Conservation (phyloP, 352 stramenopile species). For the Thraustochytrium sp. region DNA sequence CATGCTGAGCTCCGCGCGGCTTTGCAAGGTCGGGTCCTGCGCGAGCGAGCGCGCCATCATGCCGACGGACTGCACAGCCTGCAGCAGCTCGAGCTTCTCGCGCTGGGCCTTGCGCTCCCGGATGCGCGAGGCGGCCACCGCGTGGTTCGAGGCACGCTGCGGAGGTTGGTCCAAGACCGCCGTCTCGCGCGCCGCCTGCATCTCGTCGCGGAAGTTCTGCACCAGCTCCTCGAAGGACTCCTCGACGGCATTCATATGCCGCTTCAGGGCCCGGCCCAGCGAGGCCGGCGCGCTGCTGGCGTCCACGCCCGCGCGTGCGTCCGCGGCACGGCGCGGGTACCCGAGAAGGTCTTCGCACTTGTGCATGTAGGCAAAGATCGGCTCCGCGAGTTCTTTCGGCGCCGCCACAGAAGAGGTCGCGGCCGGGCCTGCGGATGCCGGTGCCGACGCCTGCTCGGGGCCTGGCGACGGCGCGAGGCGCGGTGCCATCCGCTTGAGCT, state of each 20-base stretch:
- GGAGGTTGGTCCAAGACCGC: neutral
- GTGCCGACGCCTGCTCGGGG: neutral
- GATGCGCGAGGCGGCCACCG: neutral
- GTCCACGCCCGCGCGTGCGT: neutral
- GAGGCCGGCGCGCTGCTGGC: neutral
- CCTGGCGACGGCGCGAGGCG: neutral
- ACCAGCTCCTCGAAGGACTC: neutral
- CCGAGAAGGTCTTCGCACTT: neutral
- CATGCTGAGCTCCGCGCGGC: neutral
- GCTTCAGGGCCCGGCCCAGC: neutral
- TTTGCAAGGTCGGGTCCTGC: neutral
- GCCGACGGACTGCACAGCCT: neutral
- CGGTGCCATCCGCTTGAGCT: neutral
- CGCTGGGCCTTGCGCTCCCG: conserved; percentile 5
- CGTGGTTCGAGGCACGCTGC: neutral
- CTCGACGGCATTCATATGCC: neutral
- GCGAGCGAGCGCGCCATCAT: neutral
- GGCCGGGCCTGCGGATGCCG: neutral
- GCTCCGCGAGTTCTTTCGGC: neutral
- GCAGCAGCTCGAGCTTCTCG: neutral
- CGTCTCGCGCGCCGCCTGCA: neutral
- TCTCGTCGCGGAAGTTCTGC: neutral
- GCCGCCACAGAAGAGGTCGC: neutral
- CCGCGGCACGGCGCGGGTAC: neutral
- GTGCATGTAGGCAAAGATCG: conserved; percentile 4